phyloP scores from a whole-genome alignment of 352 stramenopile species.

The Pythium oligandrum region DNA sequence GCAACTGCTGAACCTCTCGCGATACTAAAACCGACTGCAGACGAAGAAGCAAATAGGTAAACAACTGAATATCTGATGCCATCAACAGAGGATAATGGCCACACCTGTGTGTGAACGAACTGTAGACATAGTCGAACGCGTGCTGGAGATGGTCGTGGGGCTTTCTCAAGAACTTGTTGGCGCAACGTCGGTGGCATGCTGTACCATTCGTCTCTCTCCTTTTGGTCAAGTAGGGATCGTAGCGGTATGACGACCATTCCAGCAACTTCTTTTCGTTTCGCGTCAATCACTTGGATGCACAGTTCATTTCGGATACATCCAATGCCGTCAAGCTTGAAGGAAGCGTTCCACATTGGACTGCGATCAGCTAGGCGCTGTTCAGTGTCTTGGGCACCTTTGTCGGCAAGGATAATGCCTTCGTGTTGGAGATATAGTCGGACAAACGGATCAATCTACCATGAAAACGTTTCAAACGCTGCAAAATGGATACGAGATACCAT shows the following conservation, averaged over 20 bases:
- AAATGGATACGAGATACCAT: too few species aligned
- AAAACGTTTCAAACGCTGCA: not conserved
- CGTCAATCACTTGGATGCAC: constrained; percentile 47
- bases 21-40: constrained; percentile 48
- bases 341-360: constrained; percentile 37
- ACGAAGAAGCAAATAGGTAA: not conserved
- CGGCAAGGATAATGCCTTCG: not conserved
- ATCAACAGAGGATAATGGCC: not conserved
- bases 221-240: constrained; percentile 52
- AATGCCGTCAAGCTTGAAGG: constrained; percentile 26
- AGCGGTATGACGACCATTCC: constrained; percentile 44
- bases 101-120: constrained; percentile 58
- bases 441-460: constrained; percentile 46
- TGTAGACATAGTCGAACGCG: constrained; percentile 30
- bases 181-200: constrained; percentile 48
- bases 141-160: constrained; percentile 24
- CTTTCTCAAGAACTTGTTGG: constrained; percentile 53
- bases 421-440: constrained; percentile 37
- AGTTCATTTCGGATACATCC: constrained; percentile 38
- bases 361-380: constrained; percentile 39
- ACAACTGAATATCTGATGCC: not conserved
- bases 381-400: constrained; percentile 20
- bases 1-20: constrained; percentile 38
- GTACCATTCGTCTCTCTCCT: constrained; percentile 52
- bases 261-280: constrained; percentile 36